Evolutionary conservation across 73 alveolate genomes (phyloP).

Genomic region (Effrenium voratum): DNA sequence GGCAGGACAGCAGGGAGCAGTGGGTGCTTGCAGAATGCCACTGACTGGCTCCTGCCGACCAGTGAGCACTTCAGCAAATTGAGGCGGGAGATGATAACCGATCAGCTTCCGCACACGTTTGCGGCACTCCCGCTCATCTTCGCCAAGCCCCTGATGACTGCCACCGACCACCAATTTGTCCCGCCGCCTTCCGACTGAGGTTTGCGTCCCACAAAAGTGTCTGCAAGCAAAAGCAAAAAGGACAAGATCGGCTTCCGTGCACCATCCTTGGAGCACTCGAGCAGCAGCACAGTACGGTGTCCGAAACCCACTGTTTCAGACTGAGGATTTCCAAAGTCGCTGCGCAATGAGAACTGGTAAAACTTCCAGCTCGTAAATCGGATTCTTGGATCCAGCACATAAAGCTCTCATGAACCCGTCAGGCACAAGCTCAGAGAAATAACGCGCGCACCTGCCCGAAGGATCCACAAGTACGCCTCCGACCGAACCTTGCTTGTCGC

Average conservation of each 20-base stretch:
- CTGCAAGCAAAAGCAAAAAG: too few relatives aligned
- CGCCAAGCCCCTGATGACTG: too few relatives aligned
- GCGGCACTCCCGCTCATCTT: too few relatives aligned
- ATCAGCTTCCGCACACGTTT: too few relatives aligned
- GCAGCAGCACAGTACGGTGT: not conserved
- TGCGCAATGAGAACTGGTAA: not conserved
- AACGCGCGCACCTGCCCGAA: not conserved
- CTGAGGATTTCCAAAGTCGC: not conserved
- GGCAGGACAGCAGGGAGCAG: too few relatives aligned
- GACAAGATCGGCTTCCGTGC: too few relatives aligned
- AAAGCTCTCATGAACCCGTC: not conserved
- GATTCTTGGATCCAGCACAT: not conserved
- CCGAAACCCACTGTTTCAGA: not conserved
- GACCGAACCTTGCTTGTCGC: not conserved
- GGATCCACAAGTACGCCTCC: not conserved
- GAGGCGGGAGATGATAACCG: too few relatives aligned
- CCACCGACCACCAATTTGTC: not conserved
- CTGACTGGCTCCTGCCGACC: too few relatives aligned
- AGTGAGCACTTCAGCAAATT: too few relatives aligned
- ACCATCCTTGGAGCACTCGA: not conserved
- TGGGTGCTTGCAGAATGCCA: too few relatives aligned
- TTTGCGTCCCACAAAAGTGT: not conserved
- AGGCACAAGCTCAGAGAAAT: not conserved
- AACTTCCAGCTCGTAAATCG: not conserved
- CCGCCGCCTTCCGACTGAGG: not conserved